Percentiles rank a stretch among this genome's conserved stretches.
Conservation (phyloP, 2,329 filamentous ascomycete genomes). For the Hymenoscyphus fructigenus region DNA sequence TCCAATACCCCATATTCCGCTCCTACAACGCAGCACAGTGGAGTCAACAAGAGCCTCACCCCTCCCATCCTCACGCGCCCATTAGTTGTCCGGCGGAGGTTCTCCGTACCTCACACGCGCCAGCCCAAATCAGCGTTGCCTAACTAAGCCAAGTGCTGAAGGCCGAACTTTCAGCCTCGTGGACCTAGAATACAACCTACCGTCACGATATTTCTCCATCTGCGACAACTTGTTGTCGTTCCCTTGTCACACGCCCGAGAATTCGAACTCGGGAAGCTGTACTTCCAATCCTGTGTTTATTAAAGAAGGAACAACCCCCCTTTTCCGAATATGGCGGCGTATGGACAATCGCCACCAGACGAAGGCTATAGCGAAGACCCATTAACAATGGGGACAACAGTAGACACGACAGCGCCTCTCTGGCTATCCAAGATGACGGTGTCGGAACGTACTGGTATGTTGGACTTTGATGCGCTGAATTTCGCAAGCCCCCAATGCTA, state of each 20-base stretch:
- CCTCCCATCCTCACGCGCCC: neutral
- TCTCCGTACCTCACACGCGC: neutral
- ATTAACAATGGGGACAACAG: conserved; percentile 25
- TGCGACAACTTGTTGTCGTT: neutral
- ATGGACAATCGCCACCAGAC: conserved; percentile 33
- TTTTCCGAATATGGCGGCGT: conserved; percentile 15
- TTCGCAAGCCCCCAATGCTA: conserved; percentile 13
- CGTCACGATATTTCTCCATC: neutral
- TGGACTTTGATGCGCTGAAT: neutral
- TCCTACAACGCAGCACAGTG: neutral
- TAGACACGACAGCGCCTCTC: conserved; percentile 20
- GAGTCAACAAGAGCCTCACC: neutral
- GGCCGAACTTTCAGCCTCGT: neutral
- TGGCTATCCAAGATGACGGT: conserved; percentile 30
- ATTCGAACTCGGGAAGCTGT: neutral
- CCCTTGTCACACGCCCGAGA: neutral
- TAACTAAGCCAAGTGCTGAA: neutral
- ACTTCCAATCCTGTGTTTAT: neutral
- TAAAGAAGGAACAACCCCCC: neutral
- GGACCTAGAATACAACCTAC: neutral
- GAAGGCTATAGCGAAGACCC: conserved; percentile 39
- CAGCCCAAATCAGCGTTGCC: neutral
- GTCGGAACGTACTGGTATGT: conserved; percentile 33
- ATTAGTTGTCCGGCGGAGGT: neutral
- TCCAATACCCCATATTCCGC: neutral